These are phyloP conservation scores for Aureobasidium sp. DNA, from an alignment of 2,329 filamentous ascomycete species.

Conservation along the genomic window DNA sequence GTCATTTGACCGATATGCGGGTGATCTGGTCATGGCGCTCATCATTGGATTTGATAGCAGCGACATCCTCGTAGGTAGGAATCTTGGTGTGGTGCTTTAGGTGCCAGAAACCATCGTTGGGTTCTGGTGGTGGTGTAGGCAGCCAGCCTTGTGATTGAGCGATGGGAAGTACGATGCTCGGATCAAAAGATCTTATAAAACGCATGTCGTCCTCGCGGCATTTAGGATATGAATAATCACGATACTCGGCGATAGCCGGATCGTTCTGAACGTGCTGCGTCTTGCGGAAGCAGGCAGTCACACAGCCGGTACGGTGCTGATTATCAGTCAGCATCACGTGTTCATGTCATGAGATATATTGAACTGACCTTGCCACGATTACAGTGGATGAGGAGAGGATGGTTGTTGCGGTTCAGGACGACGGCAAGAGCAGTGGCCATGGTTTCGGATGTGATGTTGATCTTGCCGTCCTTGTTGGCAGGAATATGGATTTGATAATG, in stretches of 20 bases:
- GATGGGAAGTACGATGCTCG: constrained; percentile 1
- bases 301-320: constrained; percentile 75
- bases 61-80: not conserved
- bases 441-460: constrained; percentile 56
- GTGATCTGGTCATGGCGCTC: not conserved
- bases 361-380: constrained; percentile 67
- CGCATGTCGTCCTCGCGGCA: constrained; percentile 40
- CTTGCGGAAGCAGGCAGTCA: constrained; percentile 73
- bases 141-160: constrained; percentile 15
- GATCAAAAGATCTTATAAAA: constrained; percentile 30
- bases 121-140: constrained; percentile 15
- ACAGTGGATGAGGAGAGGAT: constrained; percentile 82
- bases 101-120: constrained; percentile 6
- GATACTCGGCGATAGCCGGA: constrained; percentile 65
- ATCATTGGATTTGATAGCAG: not conserved
- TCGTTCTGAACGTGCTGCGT: constrained; percentile 59
- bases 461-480: constrained; percentile 70
- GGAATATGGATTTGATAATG: constrained; percentile 72
- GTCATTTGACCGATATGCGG: constrained; percentile 5
- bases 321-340: not conserved
- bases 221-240: constrained; percentile 49
- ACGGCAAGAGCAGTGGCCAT: constrained; percentile 66
- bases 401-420: constrained; percentile 63
- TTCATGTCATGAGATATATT: no score
- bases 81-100: not conserved